These are phyloP conservation scores for Phytophthora cajani DNA, from an alignment of 352 stramenopile genomes.

Conservation along the genomic window DNA sequence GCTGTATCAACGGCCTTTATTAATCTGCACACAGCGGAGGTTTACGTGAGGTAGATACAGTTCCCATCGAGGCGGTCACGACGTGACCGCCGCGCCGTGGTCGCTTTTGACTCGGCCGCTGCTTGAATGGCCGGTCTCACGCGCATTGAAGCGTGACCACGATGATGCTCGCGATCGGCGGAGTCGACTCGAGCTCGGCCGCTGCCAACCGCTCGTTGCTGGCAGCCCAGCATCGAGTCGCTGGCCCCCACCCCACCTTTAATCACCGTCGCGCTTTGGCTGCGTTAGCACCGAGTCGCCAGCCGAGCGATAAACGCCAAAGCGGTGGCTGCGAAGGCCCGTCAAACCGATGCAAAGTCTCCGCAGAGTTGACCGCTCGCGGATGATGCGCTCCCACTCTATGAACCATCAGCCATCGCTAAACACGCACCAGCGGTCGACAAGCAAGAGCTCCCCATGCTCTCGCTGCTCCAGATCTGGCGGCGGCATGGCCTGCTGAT, in stretches of 20 bases:
- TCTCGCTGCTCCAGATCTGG: too few relatives aligned
- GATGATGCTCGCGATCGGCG: not conserved
- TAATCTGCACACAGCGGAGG: too few relatives aligned
- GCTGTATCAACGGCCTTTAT: too few relatives aligned
- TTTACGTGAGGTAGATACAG: not conserved
- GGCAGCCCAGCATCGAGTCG: not conserved
- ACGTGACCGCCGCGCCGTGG: not conserved
- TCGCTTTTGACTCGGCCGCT: not conserved
- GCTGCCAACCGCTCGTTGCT: not conserved
- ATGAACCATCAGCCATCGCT: not conserved
- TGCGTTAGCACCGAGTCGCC: not conserved
- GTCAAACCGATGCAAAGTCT: not conserved
- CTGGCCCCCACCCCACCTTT: not conserved
- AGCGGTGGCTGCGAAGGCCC: not conserved
- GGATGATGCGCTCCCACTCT: constrained; percentile 1
- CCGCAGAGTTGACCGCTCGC: not conserved
- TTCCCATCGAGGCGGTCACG: not conserved
- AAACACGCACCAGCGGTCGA: not conserved
- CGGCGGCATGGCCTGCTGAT: not conserved
- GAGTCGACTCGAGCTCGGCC: not conserved
- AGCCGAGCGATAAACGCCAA: not conserved
- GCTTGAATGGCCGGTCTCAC: not conserved
- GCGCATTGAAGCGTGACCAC: not conserved
- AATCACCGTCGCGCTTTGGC: not conserved
- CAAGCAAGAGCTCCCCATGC: not conserved